A percentile compares a stretch with the other conserved stretches of the same genome.
phyloP scores from a whole-genome alignment of 2,329 filamentous ascomycete genomes.

The Beauveria caledonica region DNA sequence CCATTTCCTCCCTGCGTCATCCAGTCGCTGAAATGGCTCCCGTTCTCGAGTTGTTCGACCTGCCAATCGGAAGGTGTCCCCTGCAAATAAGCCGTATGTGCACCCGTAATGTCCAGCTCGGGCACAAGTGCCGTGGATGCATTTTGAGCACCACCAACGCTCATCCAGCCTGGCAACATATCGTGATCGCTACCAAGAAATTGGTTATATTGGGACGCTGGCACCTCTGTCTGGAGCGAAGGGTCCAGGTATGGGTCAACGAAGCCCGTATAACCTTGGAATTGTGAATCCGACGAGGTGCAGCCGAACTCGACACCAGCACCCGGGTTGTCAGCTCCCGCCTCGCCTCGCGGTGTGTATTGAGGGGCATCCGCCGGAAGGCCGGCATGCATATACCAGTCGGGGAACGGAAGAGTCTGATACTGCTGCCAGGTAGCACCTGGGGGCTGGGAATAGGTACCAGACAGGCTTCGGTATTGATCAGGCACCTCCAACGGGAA shows the following conservation, averaged over 20 bases:
- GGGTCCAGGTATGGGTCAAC: conserved; percentile 4
- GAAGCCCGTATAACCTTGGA: neutral
- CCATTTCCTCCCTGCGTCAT: conserved; percentile 22
- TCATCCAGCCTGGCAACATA: neutral
- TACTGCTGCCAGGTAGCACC: neutral
- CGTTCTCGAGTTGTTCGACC: conserved; percentile 25
- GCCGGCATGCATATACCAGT: neutral
- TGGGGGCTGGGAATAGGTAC: neutral
- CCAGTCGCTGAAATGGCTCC: conserved; percentile 25
- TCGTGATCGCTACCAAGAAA: neutral
- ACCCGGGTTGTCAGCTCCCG: neutral
- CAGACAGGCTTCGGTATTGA: neutral
- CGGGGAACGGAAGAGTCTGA: neutral
- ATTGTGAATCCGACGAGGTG: neutral
- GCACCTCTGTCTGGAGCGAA: neutral
- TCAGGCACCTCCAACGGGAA: neutral
- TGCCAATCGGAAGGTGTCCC: conserved; percentile 28
- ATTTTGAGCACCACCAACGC: neutral
- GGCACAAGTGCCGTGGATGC: conserved; percentile 9
- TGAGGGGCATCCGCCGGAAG: neutral
- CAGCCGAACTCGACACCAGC: neutral
- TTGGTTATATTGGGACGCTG: neutral
- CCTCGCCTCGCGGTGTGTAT: neutral
- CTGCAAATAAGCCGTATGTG: conserved; percentile 23
- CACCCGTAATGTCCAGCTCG: conserved; percentile 12